These are phyloP conservation scores for Lenwebbia sp. DNA, from an alignment of 345 rosid species.

Conservation along the genomic window DNA sequence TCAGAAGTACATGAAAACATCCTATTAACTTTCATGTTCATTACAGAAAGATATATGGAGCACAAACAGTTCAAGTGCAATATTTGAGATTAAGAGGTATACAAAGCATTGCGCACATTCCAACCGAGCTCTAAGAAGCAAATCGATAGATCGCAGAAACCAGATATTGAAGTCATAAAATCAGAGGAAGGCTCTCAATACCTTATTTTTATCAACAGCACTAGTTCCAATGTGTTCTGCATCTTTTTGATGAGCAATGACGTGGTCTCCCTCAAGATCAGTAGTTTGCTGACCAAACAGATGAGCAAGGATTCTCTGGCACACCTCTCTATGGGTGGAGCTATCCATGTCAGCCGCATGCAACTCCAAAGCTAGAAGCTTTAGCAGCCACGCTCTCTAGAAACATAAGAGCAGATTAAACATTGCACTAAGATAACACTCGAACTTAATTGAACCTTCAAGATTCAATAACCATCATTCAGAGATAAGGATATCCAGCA, in stretches of 20 bases:
- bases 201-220: constrained; percentile 70
- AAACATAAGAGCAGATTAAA: neutral
- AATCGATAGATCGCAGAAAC: too few species aligned
- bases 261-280: constrained; percentile 26
- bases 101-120: too few species aligned
- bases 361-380: constrained; percentile 82
- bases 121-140: too few species aligned
- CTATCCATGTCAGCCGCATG: constrained; percentile 56
- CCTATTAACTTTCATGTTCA: too few species aligned
- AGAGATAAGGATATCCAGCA: neutral
- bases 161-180: too few species aligned
- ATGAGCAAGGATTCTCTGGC: constrained; percentile 64
- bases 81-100: too few species aligned
- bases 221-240: constrained; percentile 43
- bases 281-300: constrained; percentile 58
- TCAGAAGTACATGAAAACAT: too few species aligned
- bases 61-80: too few species aligned
- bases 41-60: too few species aligned
- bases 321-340: constrained; percentile 57
- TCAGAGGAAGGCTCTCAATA: constrained; percentile 1
- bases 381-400: constrained; percentile 93
- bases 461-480: neutral
- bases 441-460: neutral
- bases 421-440: neutral
- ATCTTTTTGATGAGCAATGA: constrained; percentile 22